Evolutionary conservation across 805 yeast genomes (phyloP), one percentile per base, ranked within the genome.

Genomic region (Zygoascus bituminiphila): DNA sequence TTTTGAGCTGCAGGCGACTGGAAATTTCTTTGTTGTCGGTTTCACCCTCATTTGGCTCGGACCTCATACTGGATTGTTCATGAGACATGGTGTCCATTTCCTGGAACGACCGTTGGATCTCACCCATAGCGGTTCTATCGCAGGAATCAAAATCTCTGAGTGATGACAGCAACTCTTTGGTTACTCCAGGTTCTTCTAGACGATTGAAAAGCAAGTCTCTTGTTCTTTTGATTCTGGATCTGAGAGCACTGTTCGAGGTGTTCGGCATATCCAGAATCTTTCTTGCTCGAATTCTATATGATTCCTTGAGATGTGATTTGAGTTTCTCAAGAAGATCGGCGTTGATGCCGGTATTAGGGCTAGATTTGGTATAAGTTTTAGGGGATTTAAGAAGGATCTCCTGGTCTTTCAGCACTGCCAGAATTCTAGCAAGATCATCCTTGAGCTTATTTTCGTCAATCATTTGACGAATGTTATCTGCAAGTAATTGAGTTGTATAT

Each of bases 51-150:
- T 29, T 12, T 24, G 41, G 38, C n/a, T 44, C 42, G 3, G 22
- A 44, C 26, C 35, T 37, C 6, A n/a, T 21, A 14, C 10, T 19
- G 8, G 19, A 23, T 41, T 40, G 37, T 14, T 15, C 22, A 10
- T n/a, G 45, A 15, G 45, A 46, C 23, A 43, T 41, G 15, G 45
- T 20, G 39, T 40, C 41, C 31, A 36, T 23, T 22, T 40, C 41
- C 22, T 14, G 15, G 14, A 31, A 45, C 21, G 20, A 33, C 20
- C 40, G 38, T 15, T 45, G 42, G 21, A 45, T 17, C 3, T 45
- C 47, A 5, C 44, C 35, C 44, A 41, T 41, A n/a, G 44, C 44
- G 8, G 44, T 41, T 3, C 44, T 14, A 41, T 41, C 44, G n/a
- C 31, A 22, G 8, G 44, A 41, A 10, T 41, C 44, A 17, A 41